Conservation (phyloP, 2,329 filamentous ascomycete species). For the Rhynchosporium secalis region DNA sequence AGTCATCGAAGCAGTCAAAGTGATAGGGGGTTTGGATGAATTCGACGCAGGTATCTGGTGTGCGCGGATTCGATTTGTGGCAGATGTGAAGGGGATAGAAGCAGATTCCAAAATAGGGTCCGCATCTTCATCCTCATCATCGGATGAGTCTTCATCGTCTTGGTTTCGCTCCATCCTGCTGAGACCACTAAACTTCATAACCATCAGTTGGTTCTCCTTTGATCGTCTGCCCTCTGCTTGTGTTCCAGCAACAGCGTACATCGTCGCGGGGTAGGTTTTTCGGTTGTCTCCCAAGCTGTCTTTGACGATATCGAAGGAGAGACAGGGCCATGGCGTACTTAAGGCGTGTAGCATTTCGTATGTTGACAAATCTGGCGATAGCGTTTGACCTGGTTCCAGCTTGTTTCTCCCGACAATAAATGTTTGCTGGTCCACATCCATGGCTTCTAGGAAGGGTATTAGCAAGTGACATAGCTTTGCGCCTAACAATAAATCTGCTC, state of each 20-base stretch:
- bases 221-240: constrained; percentile 76
- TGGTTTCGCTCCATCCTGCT: constrained; percentile 78
- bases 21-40: constrained; percentile 71
- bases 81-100: constrained; percentile 80
- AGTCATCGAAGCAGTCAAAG: constrained; percentile 87
- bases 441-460: constrained; percentile 57
- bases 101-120: constrained; percentile 95
- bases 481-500: constrained; percentile 13
- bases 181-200: constrained; percentile 93
- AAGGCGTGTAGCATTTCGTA: constrained; percentile 98
- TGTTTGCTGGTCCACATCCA: constrained; percentile 91
- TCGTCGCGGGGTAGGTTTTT: constrained; percentile 89
- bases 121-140: constrained; percentile 69
- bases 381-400: constrained; percentile 84
- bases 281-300: constrained; percentile 86
- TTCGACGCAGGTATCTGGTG: constrained; percentile 77
- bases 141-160: constrained; percentile 66
- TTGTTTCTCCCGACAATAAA: constrained; percentile 96
- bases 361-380: constrained; percentile 88
- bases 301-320: constrained; percentile 90
- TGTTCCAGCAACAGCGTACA: constrained; percentile 93
- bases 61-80: constrained; percentile 89
- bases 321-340: constrained; percentile 92
- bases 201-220: constrained; percentile 89
- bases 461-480: constrained; percentile 25